Evolutionary conservation across 257 asterid genomes (phyloP), one percentile per base, ranked within the genome.

Genomic region (Nicotiana undulata): DNA sequence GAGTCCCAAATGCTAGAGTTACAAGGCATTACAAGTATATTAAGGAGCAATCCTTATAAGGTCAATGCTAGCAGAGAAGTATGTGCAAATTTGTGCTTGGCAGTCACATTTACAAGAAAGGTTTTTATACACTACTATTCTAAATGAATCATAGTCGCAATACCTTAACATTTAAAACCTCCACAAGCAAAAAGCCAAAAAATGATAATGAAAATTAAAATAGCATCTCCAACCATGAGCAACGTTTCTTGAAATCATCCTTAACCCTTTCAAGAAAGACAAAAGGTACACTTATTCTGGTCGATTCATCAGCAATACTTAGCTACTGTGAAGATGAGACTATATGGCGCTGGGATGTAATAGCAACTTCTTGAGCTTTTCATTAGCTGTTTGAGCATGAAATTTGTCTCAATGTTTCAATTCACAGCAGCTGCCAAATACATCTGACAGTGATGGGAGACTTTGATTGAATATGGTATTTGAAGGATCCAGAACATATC

Each of bases 321-420:
- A 85, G 96, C 89, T 92, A 98, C 93, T 96, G 99, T 79, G 99
- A 96, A 77, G 99, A 94, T 81, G 99, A 97, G 79, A 95, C 97
- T 3, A 93, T 95, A 83, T 95, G 99, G 99, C 94, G 99, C 76
- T 93, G 99, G 99, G 98, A 95, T 76, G 94, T 91, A 44, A 94
- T 91, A 15, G 90, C 97, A 55, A 89, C 90, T 83, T 88, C 94
- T 51, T 90, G 89, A 87, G 49, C 11, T 40, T 40, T 40, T 40
- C 49, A 40, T 40, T 8, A 40, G 49, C 11, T 3, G 76, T 72
- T 72, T 49, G 60, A 24, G 16, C n/a, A 18, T 26, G 24, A 17
- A 11, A 56, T 18, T 22, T 18, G 61, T 56, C 61, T 56, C 9
- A 18, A 4, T 68, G 53, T 37, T 51, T 40, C 18, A 13, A 51